Percentiles rank a stretch among this genome's conserved stretches.
phyloP scores from a whole-genome alignment of 1,139 yeast genomes.

The Candida labiduridarum region DNA sequence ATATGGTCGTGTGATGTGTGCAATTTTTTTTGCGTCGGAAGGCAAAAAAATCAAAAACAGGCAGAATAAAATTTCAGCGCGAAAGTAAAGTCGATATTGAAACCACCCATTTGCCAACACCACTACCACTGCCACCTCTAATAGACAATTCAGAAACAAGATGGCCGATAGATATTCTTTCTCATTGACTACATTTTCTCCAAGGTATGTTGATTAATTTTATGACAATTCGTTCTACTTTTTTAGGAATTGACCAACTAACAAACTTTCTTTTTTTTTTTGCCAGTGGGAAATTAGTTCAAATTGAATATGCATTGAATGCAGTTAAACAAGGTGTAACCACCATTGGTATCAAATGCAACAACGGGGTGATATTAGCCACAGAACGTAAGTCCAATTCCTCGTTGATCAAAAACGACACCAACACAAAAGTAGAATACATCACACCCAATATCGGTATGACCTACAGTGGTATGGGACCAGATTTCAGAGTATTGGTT shows the following conservation, averaged over 20 bases:
- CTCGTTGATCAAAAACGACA: conserved; percentile 71
- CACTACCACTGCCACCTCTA: neutral
- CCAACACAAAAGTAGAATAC: conserved; percentile 75
- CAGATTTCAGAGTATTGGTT: conserved; percentile 92
- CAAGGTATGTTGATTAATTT: conserved; percentile 61
- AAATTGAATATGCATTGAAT: conserved; percentile 95
- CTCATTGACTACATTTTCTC: conserved; percentile 94
- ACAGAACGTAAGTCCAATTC: conserved; percentile 93
- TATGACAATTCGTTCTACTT: neutral
- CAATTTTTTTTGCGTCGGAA: neutral
- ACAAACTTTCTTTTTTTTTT: conserved; percentile 3
- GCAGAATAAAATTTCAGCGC: neutral
- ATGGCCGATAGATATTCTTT: conserved; percentile 99
- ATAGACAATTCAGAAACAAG: conserved; percentile 7
- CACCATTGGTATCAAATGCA: conserved; percentile 92
- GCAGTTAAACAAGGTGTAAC: conserved; percentile 99
- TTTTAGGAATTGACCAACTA: conserved; percentile 4
- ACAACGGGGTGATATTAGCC: conserved; percentile 95
- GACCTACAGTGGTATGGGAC: conserved; percentile 99
- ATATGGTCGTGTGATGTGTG: conserved; percentile 4
- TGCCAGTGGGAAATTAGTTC: conserved; percentile 89
- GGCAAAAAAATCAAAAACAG: conserved; percentile 3
- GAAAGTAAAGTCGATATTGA: neutral
- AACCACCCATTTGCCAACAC: neutral
- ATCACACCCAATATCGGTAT: conserved; percentile 96